Evolutionary conservation across 2,329 filamentous ascomycete genomes (phyloP), one percentile per base, ranked within the genome.

Genomic region (Talaromyces sp.): DNA sequence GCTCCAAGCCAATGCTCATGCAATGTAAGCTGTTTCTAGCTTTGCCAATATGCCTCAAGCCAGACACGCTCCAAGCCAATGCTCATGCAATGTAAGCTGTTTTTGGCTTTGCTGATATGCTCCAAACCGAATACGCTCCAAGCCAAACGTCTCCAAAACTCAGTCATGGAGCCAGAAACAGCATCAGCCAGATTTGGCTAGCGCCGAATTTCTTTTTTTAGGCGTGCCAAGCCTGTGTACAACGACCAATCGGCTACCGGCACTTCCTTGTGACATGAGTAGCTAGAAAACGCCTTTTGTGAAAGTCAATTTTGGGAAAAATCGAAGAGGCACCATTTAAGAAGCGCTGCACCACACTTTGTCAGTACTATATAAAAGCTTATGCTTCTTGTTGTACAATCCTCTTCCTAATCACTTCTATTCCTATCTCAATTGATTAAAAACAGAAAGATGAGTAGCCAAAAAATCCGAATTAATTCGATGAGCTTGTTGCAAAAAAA

Each of bases 81-180:
- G 34, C 8, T 36, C 8, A 36, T 36, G 4, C 1, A 36, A 36
- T 4, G 13, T 13, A 36, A 36, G 34, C 34, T 36, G 34, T 11
- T 36, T 36, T 10, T 36, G 8, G 34, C 34, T 36, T 36, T 36
- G 13, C 34, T 4, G 13, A 36, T 36, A 13, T 53, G 6, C 3
- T 31, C 29, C 3, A 31, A 31, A 7, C 29, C 3, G 8, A n/a
- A 43, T 11, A 45, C 43, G n/a, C 66, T 75, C 66, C 3, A 45
- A 45, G 43, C n/a, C 5, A 22, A 22, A 8, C n/a, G 5, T 22
- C 10, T 19, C 1, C 4, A 36, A 19, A 45, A 45, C n/a, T 45
- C 43, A 45, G 43, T 19, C 25, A 17, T 27, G 25, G 25, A 53
- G 49, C 49, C 25, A 53, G 22, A 53, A 53, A 53, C 22, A 29